Base-by-base conservation (phyloP, 202 grass and related monocot species). In the Carex sylvatica region DNA sequence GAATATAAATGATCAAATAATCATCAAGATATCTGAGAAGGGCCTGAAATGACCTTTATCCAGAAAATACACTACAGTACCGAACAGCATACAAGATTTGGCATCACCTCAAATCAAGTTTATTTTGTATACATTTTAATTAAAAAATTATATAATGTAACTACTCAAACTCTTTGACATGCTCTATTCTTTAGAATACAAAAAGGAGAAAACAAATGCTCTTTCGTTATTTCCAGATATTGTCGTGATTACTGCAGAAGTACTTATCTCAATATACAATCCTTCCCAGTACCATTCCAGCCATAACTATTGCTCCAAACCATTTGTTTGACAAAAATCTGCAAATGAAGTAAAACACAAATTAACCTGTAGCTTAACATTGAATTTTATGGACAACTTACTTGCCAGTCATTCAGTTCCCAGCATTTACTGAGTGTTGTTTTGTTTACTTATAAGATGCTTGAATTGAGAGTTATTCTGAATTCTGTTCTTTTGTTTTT, bases 291-390 rank as follows among this genome's bases (percentile, higher is more conserved):
- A 90, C 31, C 26, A 90, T 90, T 65, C 88, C 88, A 56, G 52
- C 79, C 54, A 86, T 87, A 23, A 86, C 54, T 18, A 90, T 47
- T 36, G 74, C 84, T 76, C 88, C 88, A 71, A 90, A 81, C 84
- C 84, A 90, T 79, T 87, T 83, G 80, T 87, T 90, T n/a, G 88
- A 87, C 14, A 87, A 19, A 63, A 90, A 84, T 68, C 88, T 90
- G 56, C 20, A 49, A 40, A 83, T 2, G 61, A 80, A 51, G 10
- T 53, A 16, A 20, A 63, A 74, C 7, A 84, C 26, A 84, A 62
- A 40, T 46, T 74, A 20, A 75, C 0, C 4, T 74, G 23, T 18
- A 26, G 12, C 71, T 54, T 12, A 54, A 30, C 14, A 74, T 74
- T 52, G 22, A 74, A 59, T 20, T 28, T 59, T 26, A 8, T 49